A percentile compares a stretch with the other conserved stretches of the same genome.
phyloP scores from a whole-genome alignment of 2,329 filamentous ascomycete genomes.

The Monilinia fructigena region DNA sequence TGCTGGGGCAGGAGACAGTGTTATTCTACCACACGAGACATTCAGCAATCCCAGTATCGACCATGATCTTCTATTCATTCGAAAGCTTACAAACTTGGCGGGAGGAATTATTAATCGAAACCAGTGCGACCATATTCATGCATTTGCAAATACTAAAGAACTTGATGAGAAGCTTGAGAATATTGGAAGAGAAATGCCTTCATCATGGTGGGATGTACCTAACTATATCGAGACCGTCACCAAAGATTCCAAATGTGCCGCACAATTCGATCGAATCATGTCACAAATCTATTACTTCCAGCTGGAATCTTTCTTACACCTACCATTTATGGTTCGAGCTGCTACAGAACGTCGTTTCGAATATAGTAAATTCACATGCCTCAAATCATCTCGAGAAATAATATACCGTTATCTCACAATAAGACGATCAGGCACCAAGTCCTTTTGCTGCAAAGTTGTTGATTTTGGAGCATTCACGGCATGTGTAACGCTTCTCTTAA shows the following conservation, averaged over 20 bases:
- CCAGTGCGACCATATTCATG: constrained; percentile 29
- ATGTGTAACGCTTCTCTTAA: constrained; percentile 36
- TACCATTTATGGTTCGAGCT: constrained; percentile 40
- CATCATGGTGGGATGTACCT: constrained; percentile 37
- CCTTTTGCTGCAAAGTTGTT: constrained; percentile 37
- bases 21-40: constrained; percentile 31
- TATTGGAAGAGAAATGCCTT: constrained; percentile 35
- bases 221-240: constrained; percentile 18
- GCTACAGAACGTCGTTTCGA: constrained; percentile 38
- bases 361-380: constrained; percentile 38
- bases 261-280: constrained; percentile 34
- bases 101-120: constrained; percentile 37
- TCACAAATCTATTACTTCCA: constrained; percentile 39
- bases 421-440: constrained; percentile 25
- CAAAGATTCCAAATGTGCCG: constrained; percentile 19
- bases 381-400: constrained; percentile 36
- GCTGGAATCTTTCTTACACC: constrained; percentile 35
- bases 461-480: constrained; percentile 39
- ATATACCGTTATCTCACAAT: constrained; percentile 35
- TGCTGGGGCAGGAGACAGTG: constrained; percentile 28
- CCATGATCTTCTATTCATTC: constrained; percentile 31
- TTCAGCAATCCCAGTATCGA: constrained; percentile 34
- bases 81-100: constrained; percentile 32
- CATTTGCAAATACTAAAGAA: constrained; percentile 37
- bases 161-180: constrained; percentile 38